Conservation (phyloP, 495 filamentous ascomycete species). For the Aspergillus saccharolyticus region DNA sequence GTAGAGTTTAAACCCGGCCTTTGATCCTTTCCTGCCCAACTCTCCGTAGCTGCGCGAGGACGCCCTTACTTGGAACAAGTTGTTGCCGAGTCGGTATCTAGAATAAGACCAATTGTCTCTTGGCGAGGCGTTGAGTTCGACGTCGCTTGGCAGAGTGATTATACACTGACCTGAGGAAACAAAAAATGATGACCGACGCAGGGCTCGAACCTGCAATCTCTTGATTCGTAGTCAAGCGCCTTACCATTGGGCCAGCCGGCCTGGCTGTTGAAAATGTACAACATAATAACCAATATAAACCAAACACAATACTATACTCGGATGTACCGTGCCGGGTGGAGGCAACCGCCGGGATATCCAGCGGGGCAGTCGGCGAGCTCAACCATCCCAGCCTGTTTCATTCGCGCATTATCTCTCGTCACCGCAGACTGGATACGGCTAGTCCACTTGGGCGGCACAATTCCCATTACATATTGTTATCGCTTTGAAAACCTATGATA, state of each 20-base stretch:
- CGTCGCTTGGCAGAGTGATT: no score
- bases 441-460: neutral
- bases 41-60: no score
- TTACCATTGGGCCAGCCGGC: slow-evolving; percentile 63
- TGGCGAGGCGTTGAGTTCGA: neutral
- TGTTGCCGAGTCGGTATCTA: neutral
- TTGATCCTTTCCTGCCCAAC: neutral
- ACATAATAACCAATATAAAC: neutral
- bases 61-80: neutral
- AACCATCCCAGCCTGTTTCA: neutral
- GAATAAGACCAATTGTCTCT: neutral
- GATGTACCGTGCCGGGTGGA: slow-evolving; percentile 23
- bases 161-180: neutral
- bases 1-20: neutral
- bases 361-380: slow-evolving; percentile 11
- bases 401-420: neutral
- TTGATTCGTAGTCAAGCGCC: slow-evolving; percentile 70
- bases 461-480: neutral
- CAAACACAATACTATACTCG: neutral
- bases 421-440: neutral
- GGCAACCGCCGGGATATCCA: neutral
- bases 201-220: slow-evolving; percentile 51
- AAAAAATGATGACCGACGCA: slow-evolving; percentile 38
- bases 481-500: neutral
- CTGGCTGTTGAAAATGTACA: slow-evolving; percentile 4